These are phyloP conservation scores for Colletotrichum truncatum DNA, from an alignment of 2,329 filamentous ascomycete species.

Conservation along the genomic window DNA sequence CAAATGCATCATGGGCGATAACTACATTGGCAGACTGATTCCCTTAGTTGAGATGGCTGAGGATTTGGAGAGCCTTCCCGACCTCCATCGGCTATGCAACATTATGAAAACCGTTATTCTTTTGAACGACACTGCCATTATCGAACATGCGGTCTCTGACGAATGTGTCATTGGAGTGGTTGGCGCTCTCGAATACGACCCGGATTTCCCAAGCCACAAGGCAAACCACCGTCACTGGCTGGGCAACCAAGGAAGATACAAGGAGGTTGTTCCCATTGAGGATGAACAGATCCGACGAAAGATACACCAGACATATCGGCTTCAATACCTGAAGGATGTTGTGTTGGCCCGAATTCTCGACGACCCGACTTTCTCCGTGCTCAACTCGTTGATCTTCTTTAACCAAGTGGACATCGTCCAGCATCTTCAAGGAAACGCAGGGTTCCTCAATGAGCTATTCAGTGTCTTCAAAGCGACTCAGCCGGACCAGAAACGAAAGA, in stretches of 20 bases:
- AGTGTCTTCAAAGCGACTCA: constrained; percentile 79
- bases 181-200: constrained; percentile 95
- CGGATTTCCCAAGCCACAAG: constrained; percentile 97
- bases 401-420: constrained; percentile 98
- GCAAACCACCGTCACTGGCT: constrained; percentile 96
- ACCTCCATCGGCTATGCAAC: constrained; percentile 92
- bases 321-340: constrained; percentile 98
- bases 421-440: constrained; percentile 84
- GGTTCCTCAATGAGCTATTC: constrained; percentile 87
- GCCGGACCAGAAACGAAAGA: constrained; percentile 77
- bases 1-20: constrained; percentile 85
- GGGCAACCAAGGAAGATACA: constrained; percentile 87
- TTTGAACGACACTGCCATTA: constrained; percentile 93
- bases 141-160: constrained; percentile 92
- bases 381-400: constrained; percentile 98
- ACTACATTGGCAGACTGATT: constrained; percentile 88
- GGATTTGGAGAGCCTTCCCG: constrained; percentile 85
- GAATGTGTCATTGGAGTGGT: constrained; percentile 91
- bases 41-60: constrained; percentile 90
- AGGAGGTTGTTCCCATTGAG: constrained; percentile 94
- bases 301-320: constrained; percentile 94
- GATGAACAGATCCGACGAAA: constrained; percentile 84
- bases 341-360: constrained; percentile 95
- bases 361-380: constrained; percentile 95
- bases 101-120: constrained; percentile 98